Evolutionary conservation across 2,329 filamentous ascomycete species (phyloP).

Genomic region (Sodiomyces alkalinus): DNA sequence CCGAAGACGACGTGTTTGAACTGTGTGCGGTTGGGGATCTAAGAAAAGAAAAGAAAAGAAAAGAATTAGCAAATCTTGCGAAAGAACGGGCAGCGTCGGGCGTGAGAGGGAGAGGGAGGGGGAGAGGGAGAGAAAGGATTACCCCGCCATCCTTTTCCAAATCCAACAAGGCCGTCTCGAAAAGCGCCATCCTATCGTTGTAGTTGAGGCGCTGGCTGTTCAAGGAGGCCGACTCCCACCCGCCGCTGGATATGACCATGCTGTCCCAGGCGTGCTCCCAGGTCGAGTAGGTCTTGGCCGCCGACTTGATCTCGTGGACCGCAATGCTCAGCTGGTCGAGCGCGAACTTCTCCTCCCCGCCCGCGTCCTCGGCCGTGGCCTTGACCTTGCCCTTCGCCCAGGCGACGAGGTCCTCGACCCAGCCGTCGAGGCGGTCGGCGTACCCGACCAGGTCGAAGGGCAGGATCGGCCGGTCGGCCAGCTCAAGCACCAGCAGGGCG

Average conservation of each 20-base stretch:
- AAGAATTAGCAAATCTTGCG: too few species aligned
- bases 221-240: slow-evolving; percentile 59
- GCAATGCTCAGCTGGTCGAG: slow-evolving; percentile 48
- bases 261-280: slow-evolving; percentile 72
- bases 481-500: slow-evolving; percentile 68
- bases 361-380: slow-evolving; percentile 40
- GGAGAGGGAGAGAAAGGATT: too few species aligned
- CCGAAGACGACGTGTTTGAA: slow-evolving; percentile 90
- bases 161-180: slow-evolving; percentile 76
- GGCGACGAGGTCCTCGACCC: slow-evolving; percentile 43
- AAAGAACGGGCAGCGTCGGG: too few species aligned
- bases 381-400: slow-evolving; percentile 32
- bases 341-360: slow-evolving; percentile 23
- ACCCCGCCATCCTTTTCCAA: slow-evolving; percentile 56
- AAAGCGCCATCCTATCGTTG: slow-evolving; percentile 64
- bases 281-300: slow-evolving; percentile 49
- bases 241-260: slow-evolving; percentile 52
- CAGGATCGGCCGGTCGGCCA: slow-evolving; percentile 65
- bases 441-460: slow-evolving; percentile 72
- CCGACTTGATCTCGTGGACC: slow-evolving; percentile 40
- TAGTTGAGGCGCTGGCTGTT: slow-evolving; percentile 55
- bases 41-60: neutral
- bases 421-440: slow-evolving; percentile 45
- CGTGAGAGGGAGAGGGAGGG: slow-evolving; percentile 23
- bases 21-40: slow-evolving; percentile 77